Base-by-base conservation (phyloP, 805 yeast species). In the Candida ovalis region DNA sequence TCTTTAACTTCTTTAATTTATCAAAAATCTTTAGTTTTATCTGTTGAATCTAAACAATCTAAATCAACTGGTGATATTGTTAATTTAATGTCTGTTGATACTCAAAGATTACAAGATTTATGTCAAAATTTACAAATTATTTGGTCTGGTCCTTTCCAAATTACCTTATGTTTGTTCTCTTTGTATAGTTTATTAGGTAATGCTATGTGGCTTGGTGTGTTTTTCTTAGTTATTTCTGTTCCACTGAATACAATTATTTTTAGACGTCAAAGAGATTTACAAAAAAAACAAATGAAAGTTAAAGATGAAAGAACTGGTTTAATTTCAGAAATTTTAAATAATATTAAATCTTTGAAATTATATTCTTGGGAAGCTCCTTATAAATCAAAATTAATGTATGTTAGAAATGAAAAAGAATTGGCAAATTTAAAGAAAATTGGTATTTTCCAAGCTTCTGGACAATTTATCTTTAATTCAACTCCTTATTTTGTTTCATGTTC, bases 351-450 rank as follows among this genome's bases (percentile, higher is more conserved):
- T 12, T 74, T 94, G 64, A 94, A 94, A 66, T 75, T 95, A 43
- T 94, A 94, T 62, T 96, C 95, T 2, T 94, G 99, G 99, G 99
- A 94, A 69, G 71, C 65, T 28, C 96, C 98, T 3, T 90, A 88
- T 64, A 78, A 80, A 60, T 77, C 75, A 25, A 86, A 85, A 58
- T 74, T 95, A 49, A 80, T 80, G 54, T 71, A 82, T 60, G 96
- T 92, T 21, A 85, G 99, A 76, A 89, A 92, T 62, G 88, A 88
- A 41, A 83, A 84, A 58, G 97, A 91, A 68, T 77, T 91, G 65
- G 75, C 75, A 27, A 91, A 87, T 57, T 76, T 94, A 67, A 81
- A 76, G 56, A 80, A 72, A 57, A 84, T 89, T 73, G 91, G 95
- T 57, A 64, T 80, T 23, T 80, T 83, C 60, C 77, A 78, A 57